A percentile compares a stretch with the other conserved stretches of the same genome.
phyloP scores from a whole-genome alignment of 1,284 basidiomycete genomes.

The Paramarasmius palmivorus region DNA sequence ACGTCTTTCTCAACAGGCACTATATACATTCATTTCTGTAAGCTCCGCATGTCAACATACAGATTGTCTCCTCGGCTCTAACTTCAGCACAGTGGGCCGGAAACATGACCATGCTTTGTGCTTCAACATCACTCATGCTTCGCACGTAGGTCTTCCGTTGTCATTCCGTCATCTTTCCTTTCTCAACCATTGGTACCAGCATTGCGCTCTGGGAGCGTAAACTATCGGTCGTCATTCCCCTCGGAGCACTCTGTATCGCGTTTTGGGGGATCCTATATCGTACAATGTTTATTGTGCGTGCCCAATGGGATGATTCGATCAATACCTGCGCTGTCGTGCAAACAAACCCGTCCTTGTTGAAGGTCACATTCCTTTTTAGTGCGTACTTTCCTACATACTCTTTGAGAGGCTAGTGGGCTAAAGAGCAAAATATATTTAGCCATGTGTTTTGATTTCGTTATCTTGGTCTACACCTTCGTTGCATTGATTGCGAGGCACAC shows the following conservation, averaged over 20 bases:
- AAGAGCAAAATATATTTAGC: constrained; percentile 41
- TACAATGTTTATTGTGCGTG: constrained; percentile 65
- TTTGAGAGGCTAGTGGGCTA: constrained; percentile 1
- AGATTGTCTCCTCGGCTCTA: neutral
- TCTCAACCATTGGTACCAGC: constrained; percentile 32
- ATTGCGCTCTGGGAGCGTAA: constrained; percentile 71
- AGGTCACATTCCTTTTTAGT: constrained; percentile 71
- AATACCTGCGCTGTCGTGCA: constrained; percentile 49
- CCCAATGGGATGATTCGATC: constrained; percentile 44
- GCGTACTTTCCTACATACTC: constrained; percentile 25
- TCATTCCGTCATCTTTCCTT: neutral
- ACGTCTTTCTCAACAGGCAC: constrained; percentile 37
- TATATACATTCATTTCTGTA: constrained; percentile 71
- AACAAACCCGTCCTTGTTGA: constrained; percentile 56
- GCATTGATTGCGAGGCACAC: constrained; percentile 52
- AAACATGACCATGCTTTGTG: constrained; percentile 63
- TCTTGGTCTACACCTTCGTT: constrained; percentile 53
- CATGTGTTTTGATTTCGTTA: constrained; percentile 66
- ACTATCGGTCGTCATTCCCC: constrained; percentile 44
- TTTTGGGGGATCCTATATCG: constrained; percentile 70
- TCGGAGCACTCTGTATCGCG: constrained; percentile 54
- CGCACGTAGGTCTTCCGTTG: constrained; percentile 50
- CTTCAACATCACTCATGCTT: constrained; percentile 70
- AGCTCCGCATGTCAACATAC: constrained; percentile 18
- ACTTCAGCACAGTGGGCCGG: constrained; percentile 49